Percentiles rank a stretch among this genome's conserved stretches.
These are phyloP conservation scores for Proliferodiscus dingleyae DNA, from an alignment of 2,329 filamentous ascomycete species.

Conservation along the genomic window DNA sequence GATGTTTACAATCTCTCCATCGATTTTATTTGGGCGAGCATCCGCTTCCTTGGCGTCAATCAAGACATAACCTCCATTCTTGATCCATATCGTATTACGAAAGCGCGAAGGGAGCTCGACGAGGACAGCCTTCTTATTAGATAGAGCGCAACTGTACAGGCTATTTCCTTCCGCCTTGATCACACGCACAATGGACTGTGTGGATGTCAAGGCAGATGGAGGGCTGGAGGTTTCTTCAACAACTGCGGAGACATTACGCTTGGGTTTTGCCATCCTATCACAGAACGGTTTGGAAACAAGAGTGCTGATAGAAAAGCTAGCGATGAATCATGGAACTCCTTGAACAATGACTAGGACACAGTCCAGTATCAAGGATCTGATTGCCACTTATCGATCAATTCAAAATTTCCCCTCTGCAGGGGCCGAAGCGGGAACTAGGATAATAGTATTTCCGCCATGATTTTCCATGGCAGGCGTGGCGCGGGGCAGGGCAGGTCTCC, in stretches of 20 bases:
- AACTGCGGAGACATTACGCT: slow-evolving; percentile 72
- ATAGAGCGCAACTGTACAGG: slow-evolving; percentile 73
- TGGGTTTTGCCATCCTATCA: slow-evolving; percentile 63
- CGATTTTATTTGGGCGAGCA: slow-evolving; percentile 68
- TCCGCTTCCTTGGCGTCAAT: slow-evolving; percentile 66
- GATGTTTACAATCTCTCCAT: slow-evolving; percentile 88
- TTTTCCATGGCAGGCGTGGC: too few relatives aligned
- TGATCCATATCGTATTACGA: slow-evolving; percentile 90
- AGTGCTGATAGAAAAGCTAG: not conserved
- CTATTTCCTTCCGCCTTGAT: slow-evolving; percentile 83
- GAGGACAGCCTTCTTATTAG: slow-evolving; percentile 60
- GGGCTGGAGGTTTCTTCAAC: slow-evolving; percentile 65
- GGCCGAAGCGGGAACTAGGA: slow-evolving; percentile 1
- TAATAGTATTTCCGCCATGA: slow-evolving; percentile 1
- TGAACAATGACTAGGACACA: not conserved
- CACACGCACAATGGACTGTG: slow-evolving; percentile 69
- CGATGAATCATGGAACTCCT: not conserved
- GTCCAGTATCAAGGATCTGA: not conserved
- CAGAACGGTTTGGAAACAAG: not conserved
- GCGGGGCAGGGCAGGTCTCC: not conserved
- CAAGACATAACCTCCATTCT: slow-evolving; percentile 80
- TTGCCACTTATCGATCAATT: not conserved
- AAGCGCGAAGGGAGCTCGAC: slow-evolving; percentile 82
- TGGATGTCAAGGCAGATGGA: slow-evolving; percentile 52
- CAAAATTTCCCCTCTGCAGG: not conserved